These are phyloP conservation scores for Groenewaldozyma salmanticensis DNA, from an alignment of 805 yeast genomes.

Conservation along the genomic window DNA sequence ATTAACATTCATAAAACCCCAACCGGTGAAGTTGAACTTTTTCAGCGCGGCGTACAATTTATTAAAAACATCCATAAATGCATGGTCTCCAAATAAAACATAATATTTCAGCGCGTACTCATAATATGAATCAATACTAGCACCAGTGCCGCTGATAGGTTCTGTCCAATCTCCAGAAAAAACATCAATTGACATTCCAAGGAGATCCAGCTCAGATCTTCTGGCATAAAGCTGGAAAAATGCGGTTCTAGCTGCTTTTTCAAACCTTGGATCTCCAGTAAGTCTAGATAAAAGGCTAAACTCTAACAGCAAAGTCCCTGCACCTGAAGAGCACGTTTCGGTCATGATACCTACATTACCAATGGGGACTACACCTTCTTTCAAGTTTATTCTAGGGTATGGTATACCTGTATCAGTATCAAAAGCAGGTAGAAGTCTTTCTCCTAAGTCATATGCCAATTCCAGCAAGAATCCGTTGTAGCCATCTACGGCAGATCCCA, in stretches of 20 bases:
- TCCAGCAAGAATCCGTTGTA: slow-evolving; percentile 67
- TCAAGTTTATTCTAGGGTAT: slow-evolving; percentile 66
- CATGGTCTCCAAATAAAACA: slow-evolving; percentile 56
- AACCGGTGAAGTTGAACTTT: slow-evolving; percentile 38
- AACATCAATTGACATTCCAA: slow-evolving; percentile 74
- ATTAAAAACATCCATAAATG: slow-evolving; percentile 46
- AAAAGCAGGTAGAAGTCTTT: slow-evolving; percentile 60
- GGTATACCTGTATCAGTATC: slow-evolving; percentile 57
- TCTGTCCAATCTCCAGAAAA: slow-evolving; percentile 45
- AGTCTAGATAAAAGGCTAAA: slow-evolving; percentile 64
- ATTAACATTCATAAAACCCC: slow-evolving; percentile 51
- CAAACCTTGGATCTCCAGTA: slow-evolving; percentile 67
- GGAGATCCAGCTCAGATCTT: slow-evolving; percentile 48
- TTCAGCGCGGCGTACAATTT: slow-evolving; percentile 43
- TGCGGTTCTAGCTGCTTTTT: slow-evolving; percentile 47
- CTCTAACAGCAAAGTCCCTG: slow-evolving; percentile 74
- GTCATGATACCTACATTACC: slow-evolving; percentile 18
- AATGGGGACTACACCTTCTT: slow-evolving; percentile 34
- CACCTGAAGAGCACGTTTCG: slow-evolving; percentile 85
- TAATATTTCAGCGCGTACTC: slow-evolving; percentile 79
- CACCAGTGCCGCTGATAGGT: slow-evolving; percentile 71
- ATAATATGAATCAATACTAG: slow-evolving; percentile 82
- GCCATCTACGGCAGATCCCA: slow-evolving; percentile 32
- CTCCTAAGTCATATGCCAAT: slow-evolving; percentile 69
- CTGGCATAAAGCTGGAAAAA: slow-evolving; percentile 64